phyloP scores from a whole-genome alignment of 345 rosid genomes.

The Acer negundo region DNA sequence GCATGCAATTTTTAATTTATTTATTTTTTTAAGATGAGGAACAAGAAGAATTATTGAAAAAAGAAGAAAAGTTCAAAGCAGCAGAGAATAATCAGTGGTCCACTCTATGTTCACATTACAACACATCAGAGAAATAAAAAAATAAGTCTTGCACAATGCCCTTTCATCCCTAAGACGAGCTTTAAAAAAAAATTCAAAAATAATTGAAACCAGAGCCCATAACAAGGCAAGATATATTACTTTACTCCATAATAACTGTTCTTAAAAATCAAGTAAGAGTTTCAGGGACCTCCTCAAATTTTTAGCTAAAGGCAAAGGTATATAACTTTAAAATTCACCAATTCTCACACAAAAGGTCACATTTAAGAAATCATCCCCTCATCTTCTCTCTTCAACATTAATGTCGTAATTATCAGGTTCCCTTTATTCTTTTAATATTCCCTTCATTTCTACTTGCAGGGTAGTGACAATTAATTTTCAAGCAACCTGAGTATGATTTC shows the following conservation, averaged over 20 bases:
- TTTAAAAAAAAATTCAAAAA: neutral
- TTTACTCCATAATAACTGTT: neutral
- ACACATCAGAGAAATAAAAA: neutral
- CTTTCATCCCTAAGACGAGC: neutral
- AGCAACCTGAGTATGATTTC: neutral
- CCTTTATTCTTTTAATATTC: neutral
- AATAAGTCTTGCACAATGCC: neutral
- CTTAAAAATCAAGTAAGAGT: neutral
- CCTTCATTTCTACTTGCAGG: neutral
- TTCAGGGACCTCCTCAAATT: neutral
- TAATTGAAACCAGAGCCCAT: neutral
- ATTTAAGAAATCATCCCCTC: neutral
- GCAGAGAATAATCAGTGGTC: neutral
- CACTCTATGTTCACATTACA: neutral
- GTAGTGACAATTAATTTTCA: neutral
- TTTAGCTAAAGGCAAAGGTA: neutral
- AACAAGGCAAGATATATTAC: too few species aligned
- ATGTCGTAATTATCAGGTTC: neutral
- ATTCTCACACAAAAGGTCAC: neutral
- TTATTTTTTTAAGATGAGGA: too few species aligned
- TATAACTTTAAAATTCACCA: neutral
- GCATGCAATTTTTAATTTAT: too few species aligned
- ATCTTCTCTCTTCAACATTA: neutral
- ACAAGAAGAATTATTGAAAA: neutral
- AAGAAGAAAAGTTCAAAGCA: neutral